phyloP scores from a whole-genome alignment of 306 rosid genomes.

The Cucurbita moschata region DNA sequence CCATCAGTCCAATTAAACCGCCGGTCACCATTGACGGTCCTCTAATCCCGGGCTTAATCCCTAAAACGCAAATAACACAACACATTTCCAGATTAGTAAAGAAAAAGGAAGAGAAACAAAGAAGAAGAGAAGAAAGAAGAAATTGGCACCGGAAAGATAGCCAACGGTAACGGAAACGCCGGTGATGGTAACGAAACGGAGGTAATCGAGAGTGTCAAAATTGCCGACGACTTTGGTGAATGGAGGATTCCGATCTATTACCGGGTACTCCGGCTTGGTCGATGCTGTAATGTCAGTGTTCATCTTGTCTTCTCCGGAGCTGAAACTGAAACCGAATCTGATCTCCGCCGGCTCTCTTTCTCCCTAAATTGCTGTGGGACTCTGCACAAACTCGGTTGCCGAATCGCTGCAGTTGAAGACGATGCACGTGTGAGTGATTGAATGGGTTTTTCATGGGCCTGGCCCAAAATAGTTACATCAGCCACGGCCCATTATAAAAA shows the following conservation, averaged over 20 bases:
- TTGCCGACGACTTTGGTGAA: constrained; percentile 76
- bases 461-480: not conserved
- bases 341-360: not conserved
- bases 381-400: not conserved
- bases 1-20: constrained; percentile 77
- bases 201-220: constrained; percentile 70
- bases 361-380: not conserved
- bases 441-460: not conserved
- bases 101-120: not conserved
- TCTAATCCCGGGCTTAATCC: constrained; percentile 84
- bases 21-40: constrained; percentile 98
- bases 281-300: constrained; percentile 90
- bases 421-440: not conserved
- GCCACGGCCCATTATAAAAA: not conserved
- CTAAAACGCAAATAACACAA: constrained; percentile 16
- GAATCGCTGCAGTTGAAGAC: not conserved
- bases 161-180: constrained; percentile 95
- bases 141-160: constrained; percentile 55
- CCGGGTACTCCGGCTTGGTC: constrained; percentile 73
- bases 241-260: constrained; percentile 89
- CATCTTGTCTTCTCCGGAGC: constrained; percentile 25
- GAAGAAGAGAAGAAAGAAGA: not conserved
- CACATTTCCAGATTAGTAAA: not conserved
- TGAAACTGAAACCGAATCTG: not conserved
- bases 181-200: constrained; percentile 73